These are phyloP conservation scores for Coniochaeta prunicola DNA, from an alignment of 2,329 filamentous ascomycete genomes.

Conservation along the genomic window DNA sequence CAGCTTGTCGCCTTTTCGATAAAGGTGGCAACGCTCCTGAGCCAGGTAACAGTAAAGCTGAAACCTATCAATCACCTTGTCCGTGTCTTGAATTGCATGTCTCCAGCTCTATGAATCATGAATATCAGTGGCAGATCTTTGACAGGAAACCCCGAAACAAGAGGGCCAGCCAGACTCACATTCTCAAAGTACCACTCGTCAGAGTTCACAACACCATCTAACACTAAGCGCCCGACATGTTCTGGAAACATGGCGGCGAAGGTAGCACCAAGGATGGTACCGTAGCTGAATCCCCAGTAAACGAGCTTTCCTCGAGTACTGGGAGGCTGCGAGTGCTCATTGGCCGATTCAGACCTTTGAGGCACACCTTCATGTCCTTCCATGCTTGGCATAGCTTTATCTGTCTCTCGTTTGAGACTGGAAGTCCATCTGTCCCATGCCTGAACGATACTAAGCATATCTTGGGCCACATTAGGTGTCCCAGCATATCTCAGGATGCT, in stretches of 20 bases:
- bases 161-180: slow-evolving; percentile 6
- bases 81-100: slow-evolving; percentile 33
- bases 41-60: slow-evolving; percentile 39
- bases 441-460: slow-evolving; percentile 33
- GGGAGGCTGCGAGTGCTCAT: background rate
- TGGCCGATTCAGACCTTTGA: background rate
- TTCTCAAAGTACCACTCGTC: slow-evolving; percentile 40
- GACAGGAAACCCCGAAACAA: background rate
- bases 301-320: slow-evolving; percentile 15
- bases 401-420: background rate
- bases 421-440: slow-evolving; percentile 27
- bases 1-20: slow-evolving; percentile 24
- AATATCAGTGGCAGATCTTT: background rate
- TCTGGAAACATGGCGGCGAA: slow-evolving; percentile 47
- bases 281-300: slow-evolving; percentile 40
- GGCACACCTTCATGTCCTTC: background rate
- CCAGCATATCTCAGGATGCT: slow-evolving; percentile 25
- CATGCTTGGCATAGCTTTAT: background rate
- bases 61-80: slow-evolving; percentile 37
- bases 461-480: slow-evolving; percentile 27
- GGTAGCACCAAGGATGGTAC: slow-evolving; percentile 42
- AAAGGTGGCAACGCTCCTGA: slow-evolving; percentile 29
- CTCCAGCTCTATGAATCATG: slow-evolving; percentile 19
- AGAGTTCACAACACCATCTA: slow-evolving; percentile 49
- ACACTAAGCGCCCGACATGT: slow-evolving; percentile 39